phyloP scores from a whole-genome alignment of 805 yeast species.

The Ogataea philodendri region DNA sequence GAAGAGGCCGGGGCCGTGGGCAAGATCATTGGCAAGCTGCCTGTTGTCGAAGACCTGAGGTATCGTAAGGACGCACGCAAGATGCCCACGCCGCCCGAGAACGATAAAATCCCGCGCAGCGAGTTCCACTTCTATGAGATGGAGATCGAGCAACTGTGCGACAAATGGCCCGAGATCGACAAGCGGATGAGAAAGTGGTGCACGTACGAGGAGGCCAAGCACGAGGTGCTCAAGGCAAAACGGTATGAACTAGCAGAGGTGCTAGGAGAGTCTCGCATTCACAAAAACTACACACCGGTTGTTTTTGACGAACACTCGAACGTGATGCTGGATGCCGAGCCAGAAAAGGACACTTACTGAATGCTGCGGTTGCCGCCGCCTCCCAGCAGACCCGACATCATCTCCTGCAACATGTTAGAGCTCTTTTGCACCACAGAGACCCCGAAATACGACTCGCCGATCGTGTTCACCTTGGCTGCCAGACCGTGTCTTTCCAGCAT shows the following conservation, averaged over 20 bases:
- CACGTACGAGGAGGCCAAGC: conserved; percentile 61
- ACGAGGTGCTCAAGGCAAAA: conserved; percentile 52
- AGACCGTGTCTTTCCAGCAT: conserved; percentile 23
- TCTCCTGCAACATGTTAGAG: conserved; percentile 58
- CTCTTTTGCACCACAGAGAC: conserved; percentile 44
- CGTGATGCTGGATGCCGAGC: conserved; percentile 29
- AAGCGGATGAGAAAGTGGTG: conserved; percentile 75
- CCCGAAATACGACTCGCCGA: conserved; percentile 32
- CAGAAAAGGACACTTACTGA: conserved; percentile 31
- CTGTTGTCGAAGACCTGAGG: conserved; percentile 58
- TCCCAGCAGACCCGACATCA: conserved; percentile 72
- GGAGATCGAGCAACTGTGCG: conserved; percentile 52
- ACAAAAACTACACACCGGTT: conserved; percentile 34
- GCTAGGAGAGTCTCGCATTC: conserved; percentile 52
- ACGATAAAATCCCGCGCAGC: conserved; percentile 54
- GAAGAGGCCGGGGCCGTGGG: conserved; percentile 95
- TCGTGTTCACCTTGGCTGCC: conserved; percentile 26
- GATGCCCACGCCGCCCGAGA: conserved; percentile 26
- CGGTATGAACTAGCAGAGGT: conserved; percentile 70
- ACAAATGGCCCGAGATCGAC: conserved; percentile 72
- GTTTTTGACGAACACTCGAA: conserved; percentile 27
- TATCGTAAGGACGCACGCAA: conserved; percentile 24
- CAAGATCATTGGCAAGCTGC: conserved; percentile 50
- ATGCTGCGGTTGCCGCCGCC: conserved; percentile 29
- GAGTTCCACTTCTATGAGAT: conserved; percentile 88